A percentile compares a stretch with the other conserved stretches of the same genome.
Evolutionary conservation across 2,329 filamentous ascomycete genomes (phyloP).

Genomic region (Huntiella abstrusa): DNA sequence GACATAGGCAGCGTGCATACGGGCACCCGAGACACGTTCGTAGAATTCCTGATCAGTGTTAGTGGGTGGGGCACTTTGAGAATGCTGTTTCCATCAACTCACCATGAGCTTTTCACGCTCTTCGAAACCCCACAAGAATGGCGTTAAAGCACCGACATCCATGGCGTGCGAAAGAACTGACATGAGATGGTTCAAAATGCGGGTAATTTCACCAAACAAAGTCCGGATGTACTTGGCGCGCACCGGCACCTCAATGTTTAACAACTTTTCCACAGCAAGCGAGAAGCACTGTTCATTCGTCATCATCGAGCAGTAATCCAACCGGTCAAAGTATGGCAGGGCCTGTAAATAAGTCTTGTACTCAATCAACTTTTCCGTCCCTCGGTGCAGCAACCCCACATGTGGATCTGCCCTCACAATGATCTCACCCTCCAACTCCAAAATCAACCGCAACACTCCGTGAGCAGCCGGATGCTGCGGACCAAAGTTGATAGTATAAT

Average conservation of each 20-base stretch:
- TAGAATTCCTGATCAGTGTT: slow-evolving; percentile 75
- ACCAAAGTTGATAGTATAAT: slow-evolving; percentile 99
- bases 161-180: slow-evolving; percentile 92
- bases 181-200: slow-evolving; percentile 94
- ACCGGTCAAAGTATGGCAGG: slow-evolving; percentile 91
- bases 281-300: slow-evolving; percentile 98
- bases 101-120: slow-evolving; percentile 99
- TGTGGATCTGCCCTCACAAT: slow-evolving; percentile 93
- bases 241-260: slow-evolving; percentile 91
- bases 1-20: slow-evolving; percentile 91
- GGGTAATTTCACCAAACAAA: slow-evolving; percentile 85
- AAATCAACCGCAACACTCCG: slow-evolving; percentile 90
- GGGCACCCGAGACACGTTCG: slow-evolving; percentile 93
- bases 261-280: slow-evolving; percentile 88
- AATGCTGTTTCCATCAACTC: slow-evolving; percentile 17
- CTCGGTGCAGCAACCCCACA: slow-evolving; percentile 86
- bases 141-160: slow-evolving; percentile 95
- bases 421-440: slow-evolving; percentile 94
- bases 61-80: slow-evolving; percentile 7
- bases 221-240: slow-evolving; percentile 95
- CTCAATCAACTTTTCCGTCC: slow-evolving; percentile 98
- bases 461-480: slow-evolving; percentile 97
- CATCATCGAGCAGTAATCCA: slow-evolving; percentile 99
- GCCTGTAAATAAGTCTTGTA: slow-evolving; percentile 99
- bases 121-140: slow-evolving; percentile 98